Evolutionary conservation across 2,329 filamentous ascomycete species (phyloP), one percentile per base, ranked within the genome.

Genomic region (Clonostachys chloroleuca): DNA sequence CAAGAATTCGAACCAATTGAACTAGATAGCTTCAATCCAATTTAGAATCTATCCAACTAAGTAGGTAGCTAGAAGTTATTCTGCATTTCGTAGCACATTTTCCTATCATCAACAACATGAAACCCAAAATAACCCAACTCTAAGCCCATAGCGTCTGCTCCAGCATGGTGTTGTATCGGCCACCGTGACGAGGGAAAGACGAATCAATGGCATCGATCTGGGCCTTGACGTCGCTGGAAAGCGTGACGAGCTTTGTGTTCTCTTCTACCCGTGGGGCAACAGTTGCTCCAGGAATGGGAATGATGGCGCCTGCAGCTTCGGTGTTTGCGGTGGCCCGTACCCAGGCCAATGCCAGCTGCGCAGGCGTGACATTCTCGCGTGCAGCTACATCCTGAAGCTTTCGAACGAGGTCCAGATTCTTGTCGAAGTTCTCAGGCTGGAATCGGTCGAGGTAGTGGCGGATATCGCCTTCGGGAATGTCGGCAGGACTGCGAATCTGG

Each of bases 311-410:
- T 66, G 79, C 68, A 14, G 77, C 81, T 7, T 76, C 69, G 34
- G 67, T 68, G 46, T 65, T 66, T 46, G 71, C 75, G 34, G 82
- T 67, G 4, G 70, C 63, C 44, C 69, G 59, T 8, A 81, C 68
- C 85, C 87, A 91, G 35, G 72, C 75, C 43, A 91, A 69, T 6
- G 85, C 86, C 17, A 90, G 69, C 64, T 90, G 86, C 2, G 76
- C 77, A 4, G 79, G 60, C 0, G 81, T 86, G 58, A 73, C 77
- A 1, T 74, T 73, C 66, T 86, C 88, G 55, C 72, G 70, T 54
- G 68, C 59, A 2, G 86, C 84, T 36, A 89, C 57, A 20, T 67
- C 66, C 58, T 81, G 67, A 12, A 89, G 63, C 48, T 80, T 70
- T 7, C 71, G 53, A 10, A 83, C 80, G 6, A 90, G 73, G 58